Evolutionary conservation across 148 eudicot genomes (phyloP), one percentile per base, ranked within the genome.

Genomic region (Arctostaphylos glauca): DNA sequence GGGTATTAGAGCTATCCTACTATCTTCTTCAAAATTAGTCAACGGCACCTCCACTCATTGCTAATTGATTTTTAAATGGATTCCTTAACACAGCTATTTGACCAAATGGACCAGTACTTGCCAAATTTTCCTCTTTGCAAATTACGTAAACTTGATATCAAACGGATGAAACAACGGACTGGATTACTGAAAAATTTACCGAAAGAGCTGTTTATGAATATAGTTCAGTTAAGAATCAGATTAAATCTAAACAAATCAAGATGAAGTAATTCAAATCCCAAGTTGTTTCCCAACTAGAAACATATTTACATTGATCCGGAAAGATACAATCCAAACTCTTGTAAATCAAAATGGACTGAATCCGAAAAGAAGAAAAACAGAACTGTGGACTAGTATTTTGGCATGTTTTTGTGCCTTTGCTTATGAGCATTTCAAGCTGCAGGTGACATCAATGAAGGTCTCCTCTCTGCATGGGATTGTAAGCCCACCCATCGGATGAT

Each of bases 401-500:
- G 15, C 31, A 19, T 46, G 3, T 10, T 44, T 59, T 1, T 5
- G 1, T 48, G 41, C 1, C 9, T 43, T 43, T 58, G 38, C 81
- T 78, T 5, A 78, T 18, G 52, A 18, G 68, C 52, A 41, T 2
- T 58, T 78, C 70, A 78, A 78, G 13, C 50, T 58, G 15, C 52
- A 56, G 3, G 70, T 78, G 53, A 78, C n/a, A 12, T 59, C 19
- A 41, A 58, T 59, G 52, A 78, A 78, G 38, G 53, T 44, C 54
- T 73, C 83, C 56, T 81, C 79, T 50, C 71, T 80, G 68, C 81
- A 83, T 9, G 81, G 83, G 73, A 86, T 56, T 31, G 84, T 86
- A 15, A 90, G 80, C 52, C 90, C 89, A 48, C 94, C 94, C 90
- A 85, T 90, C 12, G 87, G 83, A 86, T 91, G 90, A 62, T 86